These are phyloP conservation scores for Wickerhamiella nectarea DNA, from an alignment of 805 yeast genomes.

Conservation along the genomic window DNA sequence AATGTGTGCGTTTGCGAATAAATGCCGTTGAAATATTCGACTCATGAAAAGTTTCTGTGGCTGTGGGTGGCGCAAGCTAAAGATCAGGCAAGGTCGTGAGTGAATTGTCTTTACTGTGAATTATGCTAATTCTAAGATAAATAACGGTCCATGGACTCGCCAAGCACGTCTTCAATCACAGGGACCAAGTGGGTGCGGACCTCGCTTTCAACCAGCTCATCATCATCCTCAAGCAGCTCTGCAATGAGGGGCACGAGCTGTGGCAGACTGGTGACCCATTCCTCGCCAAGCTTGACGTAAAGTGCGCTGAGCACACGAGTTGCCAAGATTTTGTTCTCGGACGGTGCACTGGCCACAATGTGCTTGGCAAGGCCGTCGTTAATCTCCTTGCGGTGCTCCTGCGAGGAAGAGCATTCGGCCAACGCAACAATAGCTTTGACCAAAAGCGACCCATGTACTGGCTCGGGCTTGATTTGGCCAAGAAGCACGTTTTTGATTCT, in stretches of 20 bases:
- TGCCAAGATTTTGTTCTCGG: conserved; percentile 65
- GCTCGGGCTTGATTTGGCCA: conserved; percentile 43
- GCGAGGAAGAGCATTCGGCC: conserved; percentile 46
- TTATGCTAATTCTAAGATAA: conserved; percentile 17
- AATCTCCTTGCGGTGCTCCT: conserved; percentile 55
- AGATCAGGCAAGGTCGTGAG: neutral
- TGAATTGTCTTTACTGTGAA: too few species aligned
- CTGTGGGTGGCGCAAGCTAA: neutral
- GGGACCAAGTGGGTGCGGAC: conserved; percentile 83
- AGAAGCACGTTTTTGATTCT: conserved; percentile 48
- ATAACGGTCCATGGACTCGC: conserved; percentile 72
- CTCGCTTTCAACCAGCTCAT: conserved; percentile 81
- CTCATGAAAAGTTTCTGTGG: neutral
- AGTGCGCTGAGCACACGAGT: conserved; percentile 63
- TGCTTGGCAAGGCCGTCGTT: conserved; percentile 50
- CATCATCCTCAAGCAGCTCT: conserved; percentile 89
- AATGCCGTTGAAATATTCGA: neutral
- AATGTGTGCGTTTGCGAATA: neutral
- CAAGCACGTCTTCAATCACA: conserved; percentile 81
- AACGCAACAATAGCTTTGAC: conserved; percentile 69
- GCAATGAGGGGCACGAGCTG: conserved; percentile 93
- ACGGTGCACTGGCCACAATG: conserved; percentile 45
- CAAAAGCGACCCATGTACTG: conserved; percentile 61
- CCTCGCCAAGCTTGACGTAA: conserved; percentile 86
- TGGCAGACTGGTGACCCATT: conserved; percentile 82